phyloP scores from a whole-genome alignment of 2,329 filamentous ascomycete genomes.

The Zalaria sp. region DNA sequence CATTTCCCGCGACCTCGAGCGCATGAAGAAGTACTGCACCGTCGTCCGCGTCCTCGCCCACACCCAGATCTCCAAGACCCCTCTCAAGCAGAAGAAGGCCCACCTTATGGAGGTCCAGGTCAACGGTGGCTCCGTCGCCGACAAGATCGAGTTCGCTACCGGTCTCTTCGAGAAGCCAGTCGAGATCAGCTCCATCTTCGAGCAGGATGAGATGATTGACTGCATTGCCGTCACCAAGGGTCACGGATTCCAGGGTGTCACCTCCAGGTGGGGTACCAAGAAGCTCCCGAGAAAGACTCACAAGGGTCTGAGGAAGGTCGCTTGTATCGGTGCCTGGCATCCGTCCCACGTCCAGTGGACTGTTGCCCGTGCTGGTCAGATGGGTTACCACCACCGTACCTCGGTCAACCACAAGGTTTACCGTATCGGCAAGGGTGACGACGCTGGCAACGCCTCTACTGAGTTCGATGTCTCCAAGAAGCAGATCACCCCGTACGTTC shows the following conservation, averaged over 20 bases:
- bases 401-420: slow-evolving; percentile 99
- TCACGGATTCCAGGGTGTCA: slow-evolving; percentile 97
- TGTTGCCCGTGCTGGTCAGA: slow-evolving; percentile 98
- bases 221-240: slow-evolving; percentile 99
- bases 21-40: slow-evolving; percentile 99
- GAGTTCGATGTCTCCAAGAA: slow-evolving; percentile 98
- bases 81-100: slow-evolving; percentile 99
- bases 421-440: slow-evolving; percentile 86
- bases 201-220: slow-evolving; percentile 99
- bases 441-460: slow-evolving; percentile 86
- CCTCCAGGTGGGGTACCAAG: slow-evolving; percentile 97
- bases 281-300: slow-evolving; percentile 99
- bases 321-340: slow-evolving; percentile 99
- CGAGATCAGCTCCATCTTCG: slow-evolving; percentile 84
- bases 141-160: slow-evolving; percentile 94
- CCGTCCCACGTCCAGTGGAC: slow-evolving; percentile 99
- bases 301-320: slow-evolving; percentile 99
- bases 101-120: slow-evolving; percentile 99
- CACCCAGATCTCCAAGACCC: slow-evolving; percentile 98
- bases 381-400: slow-evolving; percentile 99
- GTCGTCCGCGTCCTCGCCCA: slow-evolving; percentile 98
- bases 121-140: slow-evolving; percentile 89
- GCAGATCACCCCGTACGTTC: slow-evolving; percentile 94
- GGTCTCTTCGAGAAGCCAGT: slow-evolving; percentile 99
- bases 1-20: slow-evolving; percentile 94